Conservation (phyloP, 768 basidiomycete species). For the Cystobasidium onofrii region DNA sequence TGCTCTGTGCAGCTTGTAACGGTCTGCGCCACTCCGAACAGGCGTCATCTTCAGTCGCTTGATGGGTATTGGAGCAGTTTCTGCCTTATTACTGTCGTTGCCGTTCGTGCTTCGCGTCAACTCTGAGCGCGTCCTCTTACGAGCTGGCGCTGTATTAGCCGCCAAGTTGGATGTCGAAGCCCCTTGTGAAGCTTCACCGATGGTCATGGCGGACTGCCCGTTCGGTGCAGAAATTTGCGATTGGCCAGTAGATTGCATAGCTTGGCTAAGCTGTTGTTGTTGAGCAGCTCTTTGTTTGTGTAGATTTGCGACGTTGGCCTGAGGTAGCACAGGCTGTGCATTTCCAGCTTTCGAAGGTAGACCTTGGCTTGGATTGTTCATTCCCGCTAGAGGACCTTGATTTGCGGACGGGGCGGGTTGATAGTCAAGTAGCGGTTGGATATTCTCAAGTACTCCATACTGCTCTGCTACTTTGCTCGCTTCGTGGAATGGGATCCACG, state of each 20-base stretch:
- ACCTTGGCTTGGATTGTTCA: conserved; percentile 2
- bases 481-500: conserved; percentile 94
- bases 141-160: background rate
- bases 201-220: background rate
- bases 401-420: background rate
- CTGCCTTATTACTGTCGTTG: background rate
- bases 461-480: conserved; percentile 86
- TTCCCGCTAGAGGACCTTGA: conserved; percentile 6
- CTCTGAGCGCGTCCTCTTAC: background rate
- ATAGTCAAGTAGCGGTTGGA: conserved; percentile 88
- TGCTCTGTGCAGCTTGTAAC: background rate
- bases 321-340: background rate
- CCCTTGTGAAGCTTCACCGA: background rate
- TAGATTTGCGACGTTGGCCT: background rate
- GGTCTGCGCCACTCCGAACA: background rate
- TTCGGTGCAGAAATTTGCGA: background rate
- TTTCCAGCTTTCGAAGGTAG: background rate
- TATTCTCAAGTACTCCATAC: conserved; percentile 79
- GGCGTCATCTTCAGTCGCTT: conserved; percentile 5
- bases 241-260: background rate
- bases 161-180: background rate
- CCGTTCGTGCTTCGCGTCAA: background rate
- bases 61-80: background rate
- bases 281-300: background rate
- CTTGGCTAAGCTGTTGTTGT: background rate